Evolutionary conservation across 257 asterid species (phyloP).

Genomic region (Lycium barbarum): DNA sequence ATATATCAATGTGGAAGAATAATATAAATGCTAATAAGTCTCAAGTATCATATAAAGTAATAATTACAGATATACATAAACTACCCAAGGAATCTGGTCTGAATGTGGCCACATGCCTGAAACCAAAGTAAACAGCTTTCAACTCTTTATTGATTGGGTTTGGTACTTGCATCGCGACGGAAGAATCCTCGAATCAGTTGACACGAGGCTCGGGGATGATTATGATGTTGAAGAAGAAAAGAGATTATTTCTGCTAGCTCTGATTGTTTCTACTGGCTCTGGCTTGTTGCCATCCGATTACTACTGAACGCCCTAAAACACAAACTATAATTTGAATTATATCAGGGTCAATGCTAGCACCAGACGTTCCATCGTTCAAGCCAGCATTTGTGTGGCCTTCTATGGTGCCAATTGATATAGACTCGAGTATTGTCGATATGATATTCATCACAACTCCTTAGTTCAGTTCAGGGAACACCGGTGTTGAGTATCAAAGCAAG

Average conservation of each 20-base stretch:
- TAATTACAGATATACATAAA: too few relatives aligned
- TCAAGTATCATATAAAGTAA: too few relatives aligned
- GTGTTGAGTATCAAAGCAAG: conserved; percentile 51
- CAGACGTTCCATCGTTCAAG: conserved; percentile 43
- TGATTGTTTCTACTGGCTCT: conserved; percentile 40
- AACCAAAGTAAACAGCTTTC: not conserved
- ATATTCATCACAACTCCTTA: conserved; percentile 44
- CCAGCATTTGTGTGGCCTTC: conserved; percentile 52
- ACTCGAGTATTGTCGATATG: conserved; percentile 32
- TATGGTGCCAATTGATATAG: conserved; percentile 4
- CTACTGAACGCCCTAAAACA: conserved; percentile 48
- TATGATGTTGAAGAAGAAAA: conserved; percentile 44
- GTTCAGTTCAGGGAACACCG: conserved; percentile 39
- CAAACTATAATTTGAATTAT: conserved; percentile 39
- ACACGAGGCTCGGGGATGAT: conserved; percentile 32
- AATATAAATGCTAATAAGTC: too few relatives aligned
- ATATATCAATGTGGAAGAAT: too few relatives aligned
- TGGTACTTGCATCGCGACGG: not conserved
- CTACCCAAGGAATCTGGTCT: too few relatives aligned
- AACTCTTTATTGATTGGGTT: not conserved
- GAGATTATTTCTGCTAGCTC: not conserved
- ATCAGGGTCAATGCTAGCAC: conserved; percentile 36
- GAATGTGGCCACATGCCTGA: not conserved
- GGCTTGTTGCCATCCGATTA: conserved; percentile 51
- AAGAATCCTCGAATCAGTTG: not conserved